Percentiles rank a stretch among this genome's conserved stretches.
Evolutionary conservation across 225 moss, liverwort and hornwort species (phyloP).

Genomic region (Straminergon stramineum): DNA sequence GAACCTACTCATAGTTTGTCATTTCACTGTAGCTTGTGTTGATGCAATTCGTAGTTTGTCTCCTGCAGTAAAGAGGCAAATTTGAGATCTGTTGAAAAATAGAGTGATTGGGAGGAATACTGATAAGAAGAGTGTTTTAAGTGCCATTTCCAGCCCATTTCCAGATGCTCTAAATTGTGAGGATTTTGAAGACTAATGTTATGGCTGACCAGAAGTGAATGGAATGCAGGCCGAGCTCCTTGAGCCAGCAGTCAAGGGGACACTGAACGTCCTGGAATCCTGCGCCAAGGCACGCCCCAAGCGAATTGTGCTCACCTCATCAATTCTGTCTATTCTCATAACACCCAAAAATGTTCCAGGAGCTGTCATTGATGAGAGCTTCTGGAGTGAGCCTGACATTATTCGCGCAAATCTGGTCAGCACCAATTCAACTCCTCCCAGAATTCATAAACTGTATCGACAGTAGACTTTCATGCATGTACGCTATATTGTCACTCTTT

Average conservation of each 20-base stretch:
- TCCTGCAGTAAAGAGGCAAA: too few species aligned
- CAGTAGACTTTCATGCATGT: neutral
- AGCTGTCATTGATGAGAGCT: constrained; percentile 32
- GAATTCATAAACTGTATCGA: neutral
- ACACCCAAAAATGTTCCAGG: neutral
- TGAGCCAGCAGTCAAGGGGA: constrained; percentile 42
- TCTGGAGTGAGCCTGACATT: constrained; percentile 33
- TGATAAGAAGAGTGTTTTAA: too few species aligned
- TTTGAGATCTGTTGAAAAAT: neutral
- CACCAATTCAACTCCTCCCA: neutral
- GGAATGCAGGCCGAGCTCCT: constrained; percentile 20
- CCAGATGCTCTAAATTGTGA: neutral
- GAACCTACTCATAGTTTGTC: neutral
- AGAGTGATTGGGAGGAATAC: neutral
- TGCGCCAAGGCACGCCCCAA: constrained; percentile 37
- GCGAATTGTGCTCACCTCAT: constrained; percentile 64
- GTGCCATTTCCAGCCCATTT: neutral
- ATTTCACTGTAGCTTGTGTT: neutral
- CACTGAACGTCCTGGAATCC: constrained; percentile 34
- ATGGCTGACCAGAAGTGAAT: neutral
- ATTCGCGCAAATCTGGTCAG: constrained; percentile 6
- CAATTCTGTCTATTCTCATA: neutral
- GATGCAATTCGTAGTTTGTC: neutral
- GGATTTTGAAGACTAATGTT: neutral
- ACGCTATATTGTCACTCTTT: neutral